phyloP scores from a whole-genome alignment of 352 stramenopile genomes.

The Globisporangium sylvaticum region DNA sequence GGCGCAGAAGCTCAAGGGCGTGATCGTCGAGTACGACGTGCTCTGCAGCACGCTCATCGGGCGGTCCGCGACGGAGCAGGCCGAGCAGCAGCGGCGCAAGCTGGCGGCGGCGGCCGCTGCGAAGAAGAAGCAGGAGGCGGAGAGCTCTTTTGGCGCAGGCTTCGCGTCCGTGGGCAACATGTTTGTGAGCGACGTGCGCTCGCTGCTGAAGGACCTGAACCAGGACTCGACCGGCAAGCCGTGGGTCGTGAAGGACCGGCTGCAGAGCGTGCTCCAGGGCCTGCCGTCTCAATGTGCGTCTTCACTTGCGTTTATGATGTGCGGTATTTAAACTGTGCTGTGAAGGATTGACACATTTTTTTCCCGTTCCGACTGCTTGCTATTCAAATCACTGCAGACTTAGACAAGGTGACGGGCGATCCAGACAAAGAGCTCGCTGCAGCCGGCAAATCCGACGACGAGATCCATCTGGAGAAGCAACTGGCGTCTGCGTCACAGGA shows the following conservation, averaged over 20 bases:
- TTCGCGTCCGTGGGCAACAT: slow-evolving; percentile 37
- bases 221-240: slow-evolving; percentile 62
- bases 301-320: background rate
- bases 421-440: slow-evolving; percentile 19
- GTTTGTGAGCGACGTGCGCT: slow-evolving; percentile 60
- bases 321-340: background rate
- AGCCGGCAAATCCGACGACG: slow-evolving; percentile 39
- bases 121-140: slow-evolving; percentile 18
- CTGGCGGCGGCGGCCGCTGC: slow-evolving; percentile 14
- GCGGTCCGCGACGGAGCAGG: slow-evolving; percentile 31
- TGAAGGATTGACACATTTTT: background rate
- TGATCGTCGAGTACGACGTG: slow-evolving; percentile 77
- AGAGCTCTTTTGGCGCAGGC: slow-evolving; percentile 22
- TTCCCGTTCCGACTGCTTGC: background rate
- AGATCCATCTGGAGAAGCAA: slow-evolving; percentile 54
- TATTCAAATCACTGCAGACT: slow-evolving; percentile 25
- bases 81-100: slow-evolving; percentile 25
- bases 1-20: slow-evolving; percentile 64
- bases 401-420: slow-evolving; percentile 46
- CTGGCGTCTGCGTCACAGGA: slow-evolving; percentile 37
- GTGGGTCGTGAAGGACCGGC: slow-evolving; percentile 55
- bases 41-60: slow-evolving; percentile 68
- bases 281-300: slow-evolving; percentile 50
- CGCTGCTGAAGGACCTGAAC: slow-evolving; percentile 54
- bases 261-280: slow-evolving; percentile 60